phyloP scores from a whole-genome alignment of 805 yeast species.

The Geotrichum ghanense region DNA sequence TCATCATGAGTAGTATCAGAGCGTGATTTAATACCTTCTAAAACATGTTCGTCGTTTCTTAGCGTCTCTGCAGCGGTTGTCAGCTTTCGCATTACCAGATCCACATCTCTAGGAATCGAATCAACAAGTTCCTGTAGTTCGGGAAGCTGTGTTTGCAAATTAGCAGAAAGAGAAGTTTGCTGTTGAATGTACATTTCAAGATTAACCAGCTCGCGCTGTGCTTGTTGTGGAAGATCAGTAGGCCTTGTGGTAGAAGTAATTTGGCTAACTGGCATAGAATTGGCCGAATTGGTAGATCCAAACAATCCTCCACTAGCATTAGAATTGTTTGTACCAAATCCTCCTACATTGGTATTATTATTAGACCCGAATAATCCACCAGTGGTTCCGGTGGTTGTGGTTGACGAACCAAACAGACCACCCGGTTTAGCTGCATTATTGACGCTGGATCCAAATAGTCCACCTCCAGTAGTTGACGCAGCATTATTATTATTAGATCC shows the following conservation, averaged over 20 bases:
- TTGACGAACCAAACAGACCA: constrained; percentile 22
- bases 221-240: constrained; percentile 42
- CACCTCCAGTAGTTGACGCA: constrained; percentile 9
- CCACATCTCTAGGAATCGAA: constrained; percentile 45
- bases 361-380: constrained; percentile 16
- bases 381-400: constrained; percentile 8
- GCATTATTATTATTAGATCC: constrained; percentile 8
- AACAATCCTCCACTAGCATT: constrained; percentile 10
- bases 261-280: constrained; percentile 16
- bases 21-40: constrained; percentile 19
- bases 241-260: constrained; percentile 48
- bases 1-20: constrained; percentile 19
- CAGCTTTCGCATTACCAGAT: constrained; percentile 37
- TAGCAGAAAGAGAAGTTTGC: constrained; percentile 42
- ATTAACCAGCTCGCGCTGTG: constrained; percentile 43
- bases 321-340: constrained; percentile 1
- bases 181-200: constrained; percentile 43
- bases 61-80: constrained; percentile 43
- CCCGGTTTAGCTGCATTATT: constrained; percentile 16
- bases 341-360: constrained; percentile 3
- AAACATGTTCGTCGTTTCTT: constrained; percentile 31
- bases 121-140: constrained; percentile 35
- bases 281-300: constrained; percentile 5
- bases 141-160: constrained; percentile 30
- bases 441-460: constrained; percentile 10